phyloP scores from a whole-genome alignment of 2,329 filamentous ascomycete species.

The Ophiostoma sp. region DNA sequence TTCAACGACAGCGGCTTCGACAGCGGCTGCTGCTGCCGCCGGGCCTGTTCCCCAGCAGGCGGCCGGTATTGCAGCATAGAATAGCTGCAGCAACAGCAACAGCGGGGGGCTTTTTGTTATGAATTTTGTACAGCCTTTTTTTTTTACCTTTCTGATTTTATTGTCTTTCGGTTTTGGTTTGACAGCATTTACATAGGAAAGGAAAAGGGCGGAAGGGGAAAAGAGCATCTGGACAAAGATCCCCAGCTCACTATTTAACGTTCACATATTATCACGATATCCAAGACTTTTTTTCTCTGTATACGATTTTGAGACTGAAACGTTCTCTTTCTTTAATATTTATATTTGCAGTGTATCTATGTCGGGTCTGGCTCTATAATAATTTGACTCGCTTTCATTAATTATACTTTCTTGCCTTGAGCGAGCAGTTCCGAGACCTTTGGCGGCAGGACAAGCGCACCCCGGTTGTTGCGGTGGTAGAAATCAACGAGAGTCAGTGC shows the following conservation, averaged over 20 bases:
- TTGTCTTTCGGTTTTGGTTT: neutral
- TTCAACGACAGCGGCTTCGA: constrained; percentile 18
- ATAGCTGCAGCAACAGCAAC: neutral
- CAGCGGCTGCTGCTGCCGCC: neutral
- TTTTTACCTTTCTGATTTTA: neutral
- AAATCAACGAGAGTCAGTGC: constrained; percentile 86
- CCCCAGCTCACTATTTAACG: constrained; percentile 6
- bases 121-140: neutral
- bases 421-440: constrained; percentile 78
- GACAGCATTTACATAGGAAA: neutral
- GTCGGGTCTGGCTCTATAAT: neutral
- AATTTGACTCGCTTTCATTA: neutral
- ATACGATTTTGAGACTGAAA: neutral
- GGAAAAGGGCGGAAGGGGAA: neutral
- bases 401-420: constrained; percentile 60
- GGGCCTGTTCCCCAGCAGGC: neutral
- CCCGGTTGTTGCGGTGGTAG: constrained; percentile 86
- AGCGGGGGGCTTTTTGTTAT: neutral
- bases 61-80: constrained; percentile 8
- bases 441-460: constrained; percentile 79
- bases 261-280: constrained; percentile 7
- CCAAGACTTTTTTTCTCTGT: neutral
- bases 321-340: neutral
- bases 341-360: neutral
- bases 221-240: neutral